Conservation (phyloP, 441 rosid species). For the Aquilaria agallochum region DNA sequence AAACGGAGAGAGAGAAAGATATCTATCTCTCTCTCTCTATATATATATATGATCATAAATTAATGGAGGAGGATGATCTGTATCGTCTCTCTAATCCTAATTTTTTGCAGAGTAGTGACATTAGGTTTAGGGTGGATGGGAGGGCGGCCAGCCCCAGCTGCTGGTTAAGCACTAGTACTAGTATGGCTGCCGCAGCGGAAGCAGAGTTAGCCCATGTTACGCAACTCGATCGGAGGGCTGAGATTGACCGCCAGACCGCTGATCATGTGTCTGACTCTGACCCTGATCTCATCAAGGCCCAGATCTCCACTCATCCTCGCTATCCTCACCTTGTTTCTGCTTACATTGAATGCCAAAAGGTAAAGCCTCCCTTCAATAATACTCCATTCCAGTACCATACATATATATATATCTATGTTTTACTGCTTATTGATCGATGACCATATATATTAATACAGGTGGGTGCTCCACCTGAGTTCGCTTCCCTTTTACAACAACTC, state of each 20-base stretch:
- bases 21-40: no score
- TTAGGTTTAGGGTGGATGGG: no score
- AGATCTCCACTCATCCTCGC: constrained; percentile 59
- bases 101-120: no score
- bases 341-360: constrained; percentile 60
- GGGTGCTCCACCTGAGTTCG: constrained; percentile 57
- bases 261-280: constrained; percentile 24
- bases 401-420: background rate
- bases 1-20: no score
- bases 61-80: no score
- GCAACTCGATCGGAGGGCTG: constrained; percentile 20
- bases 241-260: background rate
- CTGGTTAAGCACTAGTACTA: no score
- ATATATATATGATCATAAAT: no score
- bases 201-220: no score
- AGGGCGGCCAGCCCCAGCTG: no score
- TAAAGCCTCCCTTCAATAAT: background rate
- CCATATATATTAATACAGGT: constrained; percentile 26
- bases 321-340: constrained; percentile 60
- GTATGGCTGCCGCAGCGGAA: no score
- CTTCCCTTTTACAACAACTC: constrained; percentile 42
- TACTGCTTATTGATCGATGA: background rate
- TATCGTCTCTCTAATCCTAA: no score
- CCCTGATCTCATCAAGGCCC: constrained; percentile 48
- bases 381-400: background rate